These are phyloP conservation scores for Aureobasidium vineae DNA, from an alignment of 2,329 filamentous ascomycete genomes.

Conservation along the genomic window DNA sequence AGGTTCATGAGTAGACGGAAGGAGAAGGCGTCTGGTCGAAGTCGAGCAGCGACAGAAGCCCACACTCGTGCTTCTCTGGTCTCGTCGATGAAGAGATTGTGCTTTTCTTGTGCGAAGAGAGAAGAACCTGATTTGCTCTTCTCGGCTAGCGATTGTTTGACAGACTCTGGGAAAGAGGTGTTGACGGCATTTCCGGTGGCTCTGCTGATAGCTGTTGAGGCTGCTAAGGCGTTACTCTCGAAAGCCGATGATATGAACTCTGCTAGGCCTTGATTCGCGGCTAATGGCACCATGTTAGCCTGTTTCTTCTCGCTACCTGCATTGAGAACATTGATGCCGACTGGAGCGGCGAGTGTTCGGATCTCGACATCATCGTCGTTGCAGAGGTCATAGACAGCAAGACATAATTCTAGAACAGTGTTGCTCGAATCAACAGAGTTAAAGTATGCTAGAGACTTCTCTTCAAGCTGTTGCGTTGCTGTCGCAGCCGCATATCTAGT, in stretches of 20 bases:
- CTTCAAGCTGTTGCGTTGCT: slow-evolving; percentile 30
- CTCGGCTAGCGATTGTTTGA: slow-evolving; percentile 35
- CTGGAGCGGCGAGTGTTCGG: slow-evolving; percentile 60
- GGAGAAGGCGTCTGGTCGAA: slow-evolving; percentile 34
- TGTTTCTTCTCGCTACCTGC: slow-evolving; percentile 28
- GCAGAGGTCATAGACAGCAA: slow-evolving; percentile 71
- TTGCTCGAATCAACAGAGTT: not conserved
- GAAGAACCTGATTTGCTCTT: slow-evolving; percentile 55
- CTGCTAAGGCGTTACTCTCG: not conserved
- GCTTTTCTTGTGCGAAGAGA: slow-evolving; percentile 85
- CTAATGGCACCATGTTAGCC: slow-evolving; percentile 48
- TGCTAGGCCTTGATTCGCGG: slow-evolving; percentile 46
- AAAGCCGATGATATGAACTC: slow-evolving; percentile 34
- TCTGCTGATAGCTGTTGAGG: slow-evolving; percentile 13
- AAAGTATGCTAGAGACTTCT: not conserved
- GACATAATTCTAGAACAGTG: slow-evolving; percentile 54
- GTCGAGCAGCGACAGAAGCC: slow-evolving; percentile 51
- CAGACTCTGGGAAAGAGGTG: slow-evolving; percentile 31
- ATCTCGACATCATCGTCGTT: slow-evolving; percentile 94
- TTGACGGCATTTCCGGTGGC: slow-evolving; percentile 16
- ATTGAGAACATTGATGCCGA: slow-evolving; percentile 50
- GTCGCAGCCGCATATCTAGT: slow-evolving; percentile 35
- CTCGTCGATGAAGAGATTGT: slow-evolving; percentile 90
- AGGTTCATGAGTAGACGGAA: slow-evolving; percentile 32
- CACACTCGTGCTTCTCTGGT: slow-evolving; percentile 71